A percentile compares a stretch with the other conserved stretches of the same genome.
Evolutionary conservation across 495 filamentous ascomycete species (phyloP).

Genomic region (Pyronema omphalodes): DNA sequence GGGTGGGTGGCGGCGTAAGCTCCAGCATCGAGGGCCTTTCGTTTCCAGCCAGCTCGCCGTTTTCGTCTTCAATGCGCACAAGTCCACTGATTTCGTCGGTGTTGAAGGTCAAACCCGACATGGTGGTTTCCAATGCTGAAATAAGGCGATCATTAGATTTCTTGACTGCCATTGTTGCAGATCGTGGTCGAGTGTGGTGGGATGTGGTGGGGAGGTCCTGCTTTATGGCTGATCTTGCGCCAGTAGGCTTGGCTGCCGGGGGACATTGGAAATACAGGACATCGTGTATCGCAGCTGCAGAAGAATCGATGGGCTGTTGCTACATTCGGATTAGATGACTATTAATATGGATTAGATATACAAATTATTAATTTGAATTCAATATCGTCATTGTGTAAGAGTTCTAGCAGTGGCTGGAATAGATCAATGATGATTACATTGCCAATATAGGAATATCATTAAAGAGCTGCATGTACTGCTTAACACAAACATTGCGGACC

Average conservation of each 20-base stretch:
- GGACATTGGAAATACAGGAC: no score
- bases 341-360: no score
- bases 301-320: no score
- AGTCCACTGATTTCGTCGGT: background rate
- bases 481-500: no score
- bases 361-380: no score
- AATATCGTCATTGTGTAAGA: no score
- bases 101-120: conserved; percentile 2
- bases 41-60: background rate
- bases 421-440: no score
- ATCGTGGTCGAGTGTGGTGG: background rate
- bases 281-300: no score
- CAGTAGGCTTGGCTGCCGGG: background rate
- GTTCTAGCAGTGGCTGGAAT: no score
- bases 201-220: background rate
- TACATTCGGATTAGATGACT: no score
- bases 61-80: conserved; percentile 1
- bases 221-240: background rate
- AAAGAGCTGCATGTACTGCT: no score
- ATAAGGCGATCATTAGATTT: conserved; percentile 2
- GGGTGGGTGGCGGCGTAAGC: conserved; percentile 16
- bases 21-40: conserved; percentile 8
- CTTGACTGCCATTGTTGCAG: background rate
- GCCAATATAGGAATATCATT: no score
- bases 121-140: conserved; percentile 2